A percentile compares a stretch with the other conserved stretches of the same genome.
Evolutionary conservation across 148 eudicot genomes (phyloP).

Genomic region (Fallopia convolvulus): DNA sequence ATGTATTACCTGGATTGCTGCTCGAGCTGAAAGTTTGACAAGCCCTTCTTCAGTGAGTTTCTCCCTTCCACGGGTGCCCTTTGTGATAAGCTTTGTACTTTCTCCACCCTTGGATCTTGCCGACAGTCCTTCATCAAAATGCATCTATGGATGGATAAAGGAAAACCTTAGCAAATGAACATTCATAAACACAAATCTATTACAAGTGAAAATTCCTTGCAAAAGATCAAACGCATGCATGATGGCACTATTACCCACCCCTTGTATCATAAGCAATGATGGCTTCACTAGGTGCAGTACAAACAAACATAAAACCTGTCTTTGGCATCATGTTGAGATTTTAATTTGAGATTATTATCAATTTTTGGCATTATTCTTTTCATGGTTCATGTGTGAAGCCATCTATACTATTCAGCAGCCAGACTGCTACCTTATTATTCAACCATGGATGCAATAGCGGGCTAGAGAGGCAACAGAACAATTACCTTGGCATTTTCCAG

Average conservation of each 20-base stretch:
- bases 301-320: background rate
- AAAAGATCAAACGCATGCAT: background rate
- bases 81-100: constrained; percentile 60
- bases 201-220: background rate
- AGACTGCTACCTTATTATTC: background rate
- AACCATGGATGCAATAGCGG: background rate
- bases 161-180: constrained; percentile 9
- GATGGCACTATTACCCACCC: background rate
- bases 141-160: constrained; percentile 47
- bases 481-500: constrained; percentile 85
- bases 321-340: background rate
- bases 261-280: background rate
- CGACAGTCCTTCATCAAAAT: constrained; percentile 91
- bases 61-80: constrained; percentile 80
- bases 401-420: background rate
- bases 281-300: background rate
- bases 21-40: constrained; percentile 86
- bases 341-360: background rate
- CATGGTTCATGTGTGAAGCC: background rate
- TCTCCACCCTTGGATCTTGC: constrained; percentile 69
- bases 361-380: background rate
- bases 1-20: constrained; percentile 71
- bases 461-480: constrained; percentile 1
- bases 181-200: background rate
- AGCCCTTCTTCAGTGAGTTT: constrained; percentile 96